These are phyloP conservation scores for Scleromitrula shiraiana DNA, from an alignment of 2,329 filamentous ascomycete genomes.

Conservation along the genomic window DNA sequence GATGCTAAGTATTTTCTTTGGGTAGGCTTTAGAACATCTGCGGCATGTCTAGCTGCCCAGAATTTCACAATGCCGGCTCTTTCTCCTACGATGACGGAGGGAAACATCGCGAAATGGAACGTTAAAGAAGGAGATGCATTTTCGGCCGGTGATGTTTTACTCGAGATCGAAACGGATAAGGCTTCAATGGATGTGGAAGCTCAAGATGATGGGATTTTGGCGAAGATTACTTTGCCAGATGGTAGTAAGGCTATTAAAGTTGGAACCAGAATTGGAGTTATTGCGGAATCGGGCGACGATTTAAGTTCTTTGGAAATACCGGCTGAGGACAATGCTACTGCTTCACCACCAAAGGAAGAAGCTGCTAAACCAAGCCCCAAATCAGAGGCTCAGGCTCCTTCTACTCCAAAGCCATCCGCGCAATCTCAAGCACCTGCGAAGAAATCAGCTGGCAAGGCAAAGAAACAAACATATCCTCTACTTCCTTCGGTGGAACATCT, in stretches of 20 bases:
- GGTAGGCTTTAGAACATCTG: constrained; percentile 56
- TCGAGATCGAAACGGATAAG: constrained; percentile 93
- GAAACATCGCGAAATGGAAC: constrained; percentile 78
- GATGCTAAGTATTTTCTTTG: constrained; percentile 13
- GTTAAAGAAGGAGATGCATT: constrained; percentile 83
- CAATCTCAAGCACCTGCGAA: constrained; percentile 27
- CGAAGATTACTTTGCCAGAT: constrained; percentile 70
- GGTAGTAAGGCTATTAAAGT: constrained; percentile 72
- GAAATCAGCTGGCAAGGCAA: constrained; percentile 40
- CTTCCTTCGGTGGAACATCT: constrained; percentile 79
- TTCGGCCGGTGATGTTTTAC: constrained; percentile 73
- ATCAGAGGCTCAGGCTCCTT: constrained; percentile 1
- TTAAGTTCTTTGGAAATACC: constrained; percentile 67
- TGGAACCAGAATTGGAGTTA: constrained; percentile 71
- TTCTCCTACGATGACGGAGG: constrained; percentile 90
- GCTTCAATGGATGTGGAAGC: constrained; percentile 93
- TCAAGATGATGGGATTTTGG: constrained; percentile 78
- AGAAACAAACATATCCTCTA: constrained; percentile 63
- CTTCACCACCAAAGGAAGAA: constrained; percentile 23
- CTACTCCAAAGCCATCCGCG: constrained; percentile 10
- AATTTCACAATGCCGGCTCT: constrained; percentile 90
- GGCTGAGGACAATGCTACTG: constrained; percentile 46
- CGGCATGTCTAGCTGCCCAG: constrained; percentile 61
- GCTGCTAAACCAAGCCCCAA: constrained; percentile 23
- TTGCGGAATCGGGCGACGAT: constrained; percentile 77